Evolutionary conservation across 148 eudicot genomes (phyloP).

Genomic region (Pharnaceum exiguum): DNA sequence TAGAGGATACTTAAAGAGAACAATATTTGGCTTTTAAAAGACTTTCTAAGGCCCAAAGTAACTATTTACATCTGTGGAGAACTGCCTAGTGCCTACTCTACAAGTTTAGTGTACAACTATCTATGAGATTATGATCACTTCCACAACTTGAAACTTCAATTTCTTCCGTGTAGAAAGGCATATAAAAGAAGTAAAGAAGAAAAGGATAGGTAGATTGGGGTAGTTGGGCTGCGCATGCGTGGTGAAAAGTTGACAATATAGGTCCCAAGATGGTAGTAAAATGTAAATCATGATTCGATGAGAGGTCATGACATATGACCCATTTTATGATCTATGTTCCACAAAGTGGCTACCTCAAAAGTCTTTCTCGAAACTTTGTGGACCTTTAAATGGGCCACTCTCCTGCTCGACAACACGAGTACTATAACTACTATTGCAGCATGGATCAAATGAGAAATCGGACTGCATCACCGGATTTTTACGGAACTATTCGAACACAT

Average conservation of each 20-base stretch:
- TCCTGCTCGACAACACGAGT: not conserved
- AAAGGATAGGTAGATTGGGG: not conserved
- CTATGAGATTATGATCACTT: too few relatives aligned
- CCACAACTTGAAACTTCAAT: too few relatives aligned
- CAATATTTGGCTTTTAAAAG: too few relatives aligned
- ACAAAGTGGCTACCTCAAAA: conserved; percentile 13
- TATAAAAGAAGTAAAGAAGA: not conserved
- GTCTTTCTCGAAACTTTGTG: conserved; percentile 17
- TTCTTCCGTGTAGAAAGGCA: too few relatives aligned
- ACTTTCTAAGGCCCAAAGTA: too few relatives aligned
- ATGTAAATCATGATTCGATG: not conserved
- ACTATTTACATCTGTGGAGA: too few relatives aligned
- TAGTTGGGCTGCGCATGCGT: conserved; percentile 24
- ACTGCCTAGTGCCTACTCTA: too few relatives aligned
- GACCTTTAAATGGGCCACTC: conserved; percentile 17
- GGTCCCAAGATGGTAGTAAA: not conserved
- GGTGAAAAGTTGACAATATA: not conserved
- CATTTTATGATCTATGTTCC: conserved; percentile 29
- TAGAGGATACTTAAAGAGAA: too few relatives aligned
- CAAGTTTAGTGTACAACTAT: too few relatives aligned
- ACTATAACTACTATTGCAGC: not conserved
- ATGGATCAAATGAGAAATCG: conserved; percentile 7
- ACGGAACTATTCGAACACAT: too few relatives aligned
- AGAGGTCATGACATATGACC: conserved; percentile 8
- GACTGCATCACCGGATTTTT: conserved; percentile 3